Evolutionary conservation across 2,329 filamentous ascomycete genomes (phyloP).

Genomic region (Huntiella decipiens): DNA sequence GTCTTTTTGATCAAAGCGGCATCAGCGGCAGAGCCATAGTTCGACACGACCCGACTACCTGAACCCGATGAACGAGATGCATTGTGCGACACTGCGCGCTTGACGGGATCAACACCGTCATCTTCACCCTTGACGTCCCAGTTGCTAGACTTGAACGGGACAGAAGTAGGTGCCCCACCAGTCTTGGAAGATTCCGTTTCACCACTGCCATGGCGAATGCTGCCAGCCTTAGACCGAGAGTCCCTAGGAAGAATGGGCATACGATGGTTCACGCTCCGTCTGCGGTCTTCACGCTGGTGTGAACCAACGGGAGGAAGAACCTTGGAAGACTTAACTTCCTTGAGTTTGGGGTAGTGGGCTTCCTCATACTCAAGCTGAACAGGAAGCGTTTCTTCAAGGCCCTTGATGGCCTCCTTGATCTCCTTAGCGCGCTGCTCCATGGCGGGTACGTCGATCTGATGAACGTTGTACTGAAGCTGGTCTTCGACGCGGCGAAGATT

Average conservation of each 20-base stretch:
- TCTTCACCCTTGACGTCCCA: constrained; percentile 1
- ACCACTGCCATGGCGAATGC: constrained; percentile 2
- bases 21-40: constrained; percentile 1
- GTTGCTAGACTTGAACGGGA: constrained; percentile 8
- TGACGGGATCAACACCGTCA: constrained; percentile 2
- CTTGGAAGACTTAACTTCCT: constrained; percentile 12
- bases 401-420: constrained; percentile 26
- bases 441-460: constrained; percentile 39
- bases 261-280: constrained; percentile 9
- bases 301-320: constrained; percentile 2
- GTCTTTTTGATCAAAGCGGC: constrained; percentile 8
- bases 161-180: constrained; percentile 4
- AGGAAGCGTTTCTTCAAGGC: constrained; percentile 29
- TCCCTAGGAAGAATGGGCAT: neutral
- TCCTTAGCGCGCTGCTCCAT: constrained; percentile 26
- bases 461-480: constrained; percentile 40
- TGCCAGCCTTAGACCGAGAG: constrained; percentile 2
- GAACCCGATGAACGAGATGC: neutral
- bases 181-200: constrained; percentile 5
- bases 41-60: neutral
- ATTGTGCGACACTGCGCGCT: neutral
- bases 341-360: constrained; percentile 21
- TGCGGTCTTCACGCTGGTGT: constrained; percentile 6
- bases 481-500: constrained; percentile 25
- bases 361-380: constrained; percentile 28